Evolutionary conservation across 2,329 filamentous ascomycete species (phyloP).

Genomic region (Eutypella sp.): DNA sequence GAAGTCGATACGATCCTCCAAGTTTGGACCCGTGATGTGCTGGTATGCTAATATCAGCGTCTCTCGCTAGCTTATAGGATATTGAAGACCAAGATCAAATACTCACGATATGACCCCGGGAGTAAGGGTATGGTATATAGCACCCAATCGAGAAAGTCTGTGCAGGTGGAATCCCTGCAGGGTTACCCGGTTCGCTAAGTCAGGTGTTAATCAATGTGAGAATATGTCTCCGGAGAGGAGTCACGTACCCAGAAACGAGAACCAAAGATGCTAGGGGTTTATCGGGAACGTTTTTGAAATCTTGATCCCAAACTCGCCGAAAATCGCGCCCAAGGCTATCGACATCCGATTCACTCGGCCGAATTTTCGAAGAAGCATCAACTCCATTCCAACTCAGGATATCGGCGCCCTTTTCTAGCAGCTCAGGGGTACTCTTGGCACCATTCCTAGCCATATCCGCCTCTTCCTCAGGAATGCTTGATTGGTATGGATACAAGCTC

Average conservation of each 20-base stretch:
- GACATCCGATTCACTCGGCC: slow-evolving; percentile 2
- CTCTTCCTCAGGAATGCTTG: neutral
- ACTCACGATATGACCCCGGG: slow-evolving; percentile 5
- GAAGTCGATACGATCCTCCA: slow-evolving; percentile 44
- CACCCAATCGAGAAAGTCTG: slow-evolving; percentile 2
- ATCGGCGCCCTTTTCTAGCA: neutral
- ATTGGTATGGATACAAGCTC: neutral
- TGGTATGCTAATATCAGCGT: slow-evolving; percentile 22
- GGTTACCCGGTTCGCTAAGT: neutral
- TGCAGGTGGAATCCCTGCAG: slow-evolving; percentile 1
- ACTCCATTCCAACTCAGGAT: slow-evolving; percentile 7
- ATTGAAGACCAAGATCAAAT: neutral
- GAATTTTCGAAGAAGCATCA: slow-evolving; percentile 5
- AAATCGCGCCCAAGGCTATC: neutral
- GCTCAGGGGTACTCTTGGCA: neutral
- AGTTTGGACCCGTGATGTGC: slow-evolving; percentile 43
- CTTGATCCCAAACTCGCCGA: slow-evolving; percentile 1
- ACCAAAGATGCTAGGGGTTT: slow-evolving; percentile 1
- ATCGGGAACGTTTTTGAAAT: neutral
- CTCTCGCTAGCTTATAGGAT: neutral
- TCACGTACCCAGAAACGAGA: neutral
- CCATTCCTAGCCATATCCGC: neutral
- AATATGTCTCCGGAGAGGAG: neutral
- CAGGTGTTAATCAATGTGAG: neutral
- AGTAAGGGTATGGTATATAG: slow-evolving; percentile 6